Percentiles rank a stretch among this genome's conserved stretches.
phyloP scores from a whole-genome alignment of 2,329 filamentous ascomycete genomes.

The Verticillium nubilum region DNA sequence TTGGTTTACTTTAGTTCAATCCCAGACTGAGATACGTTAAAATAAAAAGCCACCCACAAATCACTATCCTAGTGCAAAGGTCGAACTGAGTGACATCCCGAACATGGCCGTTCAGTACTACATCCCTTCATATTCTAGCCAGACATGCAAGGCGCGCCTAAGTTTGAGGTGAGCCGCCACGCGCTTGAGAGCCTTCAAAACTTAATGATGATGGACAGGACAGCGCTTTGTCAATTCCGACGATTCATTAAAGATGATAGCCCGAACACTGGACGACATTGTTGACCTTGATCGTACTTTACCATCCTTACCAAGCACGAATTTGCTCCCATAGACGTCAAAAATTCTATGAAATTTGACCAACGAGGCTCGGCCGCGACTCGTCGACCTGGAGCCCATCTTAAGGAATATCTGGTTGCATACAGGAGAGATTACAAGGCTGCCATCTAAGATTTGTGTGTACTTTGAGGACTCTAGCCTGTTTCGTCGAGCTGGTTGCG shows the following conservation, averaged over 20 bases:
- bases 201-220: no score
- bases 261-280: slow-evolving; percentile 47
- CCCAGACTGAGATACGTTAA: neutral
- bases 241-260: slow-evolving; percentile 38
- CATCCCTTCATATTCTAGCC: neutral
- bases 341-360: slow-evolving; percentile 50
- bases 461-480: slow-evolving; percentile 50
- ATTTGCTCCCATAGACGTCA: slow-evolving; percentile 49
- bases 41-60: no score
- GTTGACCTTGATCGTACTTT: slow-evolving; percentile 43
- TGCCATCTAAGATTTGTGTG: slow-evolving; percentile 49
- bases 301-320: slow-evolving; percentile 47
- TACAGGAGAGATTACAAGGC: slow-evolving; percentile 52
- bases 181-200: no score
- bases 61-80: no score
- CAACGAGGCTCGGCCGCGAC: slow-evolving; percentile 44
- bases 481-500: slow-evolving; percentile 51
- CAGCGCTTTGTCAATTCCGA: slow-evolving; percentile 42
- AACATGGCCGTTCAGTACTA: neutral
- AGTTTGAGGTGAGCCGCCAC: neutral
- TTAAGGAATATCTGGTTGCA: slow-evolving; percentile 55
- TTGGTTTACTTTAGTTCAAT: no score
- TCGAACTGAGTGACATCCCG: no score
- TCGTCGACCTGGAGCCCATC: slow-evolving; percentile 37
- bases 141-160: neutral